Percentiles rank a stretch among this genome's conserved stretches.
These are phyloP conservation scores for Rhynchosporium secalis DNA, from an alignment of 2,329 filamentous ascomycete genomes.

Conservation along the genomic window DNA sequence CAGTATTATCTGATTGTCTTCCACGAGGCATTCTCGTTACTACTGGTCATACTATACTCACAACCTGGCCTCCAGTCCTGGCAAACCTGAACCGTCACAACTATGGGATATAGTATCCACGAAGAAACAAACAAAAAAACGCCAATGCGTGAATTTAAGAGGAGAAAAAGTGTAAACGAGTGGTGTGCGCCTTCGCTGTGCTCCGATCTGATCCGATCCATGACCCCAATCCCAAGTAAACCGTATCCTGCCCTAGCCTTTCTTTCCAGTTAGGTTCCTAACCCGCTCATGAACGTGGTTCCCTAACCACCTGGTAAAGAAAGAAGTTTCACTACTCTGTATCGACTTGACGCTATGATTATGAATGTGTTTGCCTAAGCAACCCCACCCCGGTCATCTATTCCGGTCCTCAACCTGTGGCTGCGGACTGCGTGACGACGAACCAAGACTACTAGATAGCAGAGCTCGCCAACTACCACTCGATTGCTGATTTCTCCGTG, in stretches of 20 bases:
- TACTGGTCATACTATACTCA: neutral
- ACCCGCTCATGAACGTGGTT: conserved; percentile 15
- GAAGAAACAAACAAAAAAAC: neutral
- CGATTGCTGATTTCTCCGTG: conserved; percentile 20
- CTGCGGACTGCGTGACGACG: conserved; percentile 29
- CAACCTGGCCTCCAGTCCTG: neutral
- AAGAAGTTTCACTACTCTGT: conserved; percentile 19
- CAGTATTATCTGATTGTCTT: neutral
- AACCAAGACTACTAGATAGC: conserved; percentile 31
- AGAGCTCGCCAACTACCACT: conserved; percentile 32
- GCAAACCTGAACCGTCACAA: neutral
- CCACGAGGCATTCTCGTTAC: too few relatives aligned
- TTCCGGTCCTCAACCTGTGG: conserved; percentile 35
- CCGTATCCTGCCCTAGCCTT: too few relatives aligned
- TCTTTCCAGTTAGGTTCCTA: neutral
- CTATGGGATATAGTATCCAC: neutral
- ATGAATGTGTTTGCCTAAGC: neutral
- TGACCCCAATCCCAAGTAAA: neutral
- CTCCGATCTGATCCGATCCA: conserved; percentile 30
- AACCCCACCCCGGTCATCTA: conserved; percentile 22
- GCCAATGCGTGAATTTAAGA: conserved; percentile 1
- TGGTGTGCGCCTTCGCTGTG: conserved; percentile 36
- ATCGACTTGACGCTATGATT: neutral
- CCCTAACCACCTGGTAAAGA: conserved; percentile 30
- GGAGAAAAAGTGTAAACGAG: conserved; percentile 28